These are phyloP conservation scores for Phaffia rhodozyma DNA, from an alignment of 1,284 basidiomycete species.

Conservation along the genomic window DNA sequence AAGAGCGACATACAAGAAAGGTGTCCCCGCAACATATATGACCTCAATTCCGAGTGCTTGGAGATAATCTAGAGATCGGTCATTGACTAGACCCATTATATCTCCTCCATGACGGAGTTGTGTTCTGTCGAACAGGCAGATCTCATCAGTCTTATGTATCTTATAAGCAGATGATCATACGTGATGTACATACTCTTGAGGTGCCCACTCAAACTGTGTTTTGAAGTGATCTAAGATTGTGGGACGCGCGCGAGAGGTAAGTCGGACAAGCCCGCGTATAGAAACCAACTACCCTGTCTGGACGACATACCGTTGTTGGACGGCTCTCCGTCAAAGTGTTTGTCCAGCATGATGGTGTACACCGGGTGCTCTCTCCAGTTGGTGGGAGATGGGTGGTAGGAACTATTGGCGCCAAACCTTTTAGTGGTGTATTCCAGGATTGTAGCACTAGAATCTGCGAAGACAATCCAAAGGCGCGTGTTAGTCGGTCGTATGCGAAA, in stretches of 20 bases:
- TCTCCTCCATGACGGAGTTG: slow-evolving; percentile 80
- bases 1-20: slow-evolving; percentile 43
- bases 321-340: slow-evolving; percentile 82
- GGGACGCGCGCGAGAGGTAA: too few species aligned
- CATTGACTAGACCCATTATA: slow-evolving; percentile 51
- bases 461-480: neutral
- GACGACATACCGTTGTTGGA: slow-evolving; percentile 50
- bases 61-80: slow-evolving; percentile 59
- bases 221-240: slow-evolving; percentile 49
- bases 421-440: slow-evolving; percentile 13
- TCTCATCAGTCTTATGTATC: neutral
- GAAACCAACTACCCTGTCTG: too few species aligned
- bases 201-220: slow-evolving; percentile 67
- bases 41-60: slow-evolving; percentile 71
- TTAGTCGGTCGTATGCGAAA: neutral
- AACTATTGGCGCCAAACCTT: neutral
- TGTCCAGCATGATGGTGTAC: slow-evolving; percentile 78
- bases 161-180: neutral
- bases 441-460: slow-evolving; percentile 3
- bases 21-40: slow-evolving; percentile 80
- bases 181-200: slow-evolving; percentile 44
- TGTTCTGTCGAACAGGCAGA: slow-evolving; percentile 33
- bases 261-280: neutral
- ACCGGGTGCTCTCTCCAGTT: slow-evolving; percentile 45
- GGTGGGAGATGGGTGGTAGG: slow-evolving; percentile 2